Evolutionary conservation across 2,329 filamentous ascomycete genomes (phyloP).

Genomic region (Capronia americana): DNA sequence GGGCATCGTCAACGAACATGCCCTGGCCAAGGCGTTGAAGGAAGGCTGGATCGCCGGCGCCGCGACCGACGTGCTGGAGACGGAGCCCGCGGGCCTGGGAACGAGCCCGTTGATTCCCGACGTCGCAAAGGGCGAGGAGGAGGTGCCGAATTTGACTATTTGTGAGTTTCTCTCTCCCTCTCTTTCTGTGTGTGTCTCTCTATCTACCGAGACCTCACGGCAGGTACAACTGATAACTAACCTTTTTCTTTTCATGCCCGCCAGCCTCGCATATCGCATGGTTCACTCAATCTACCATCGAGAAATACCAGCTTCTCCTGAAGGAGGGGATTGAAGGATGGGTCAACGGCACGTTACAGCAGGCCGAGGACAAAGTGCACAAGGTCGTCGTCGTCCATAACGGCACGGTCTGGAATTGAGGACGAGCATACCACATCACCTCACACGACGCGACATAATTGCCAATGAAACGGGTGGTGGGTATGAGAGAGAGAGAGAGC

Average conservation of each 20-base stretch:
- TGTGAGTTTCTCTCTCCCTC: slow-evolving; percentile 21
- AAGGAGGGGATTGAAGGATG: slow-evolving; percentile 55
- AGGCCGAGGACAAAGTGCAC: slow-evolving; percentile 24
- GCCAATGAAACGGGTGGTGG: not conserved
- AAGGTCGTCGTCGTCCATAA: slow-evolving; percentile 34
- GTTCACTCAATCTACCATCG: slow-evolving; percentile 57
- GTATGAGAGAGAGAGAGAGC: too few species aligned
- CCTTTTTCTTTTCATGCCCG: not conserved
- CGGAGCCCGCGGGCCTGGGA: slow-evolving; percentile 55
- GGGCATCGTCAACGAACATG: slow-evolving; percentile 59
- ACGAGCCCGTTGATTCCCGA: slow-evolving; percentile 53
- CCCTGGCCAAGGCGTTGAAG: slow-evolving; percentile 54
- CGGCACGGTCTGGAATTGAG: slow-evolving; percentile 34
- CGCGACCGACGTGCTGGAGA: slow-evolving; percentile 58
- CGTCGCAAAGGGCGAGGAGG: slow-evolving; percentile 44
- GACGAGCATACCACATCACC: not conserved
- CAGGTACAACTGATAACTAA: not conserved
- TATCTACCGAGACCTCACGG: not conserved
- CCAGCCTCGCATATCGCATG: slow-evolving; percentile 60
- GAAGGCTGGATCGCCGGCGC: slow-evolving; percentile 56
- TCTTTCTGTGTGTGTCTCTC: not conserved
- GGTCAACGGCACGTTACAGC: slow-evolving; percentile 33
- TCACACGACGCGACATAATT: not conserved
- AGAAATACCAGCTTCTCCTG: slow-evolving; percentile 53
- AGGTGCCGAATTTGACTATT: slow-evolving; percentile 57